Percentiles rank a stretch among this genome's conserved stretches.
These are phyloP conservation scores for Leishmania martiniquensis DNA, from an alignment of 208 protist genomes.

Conservation along the genomic window DNA sequence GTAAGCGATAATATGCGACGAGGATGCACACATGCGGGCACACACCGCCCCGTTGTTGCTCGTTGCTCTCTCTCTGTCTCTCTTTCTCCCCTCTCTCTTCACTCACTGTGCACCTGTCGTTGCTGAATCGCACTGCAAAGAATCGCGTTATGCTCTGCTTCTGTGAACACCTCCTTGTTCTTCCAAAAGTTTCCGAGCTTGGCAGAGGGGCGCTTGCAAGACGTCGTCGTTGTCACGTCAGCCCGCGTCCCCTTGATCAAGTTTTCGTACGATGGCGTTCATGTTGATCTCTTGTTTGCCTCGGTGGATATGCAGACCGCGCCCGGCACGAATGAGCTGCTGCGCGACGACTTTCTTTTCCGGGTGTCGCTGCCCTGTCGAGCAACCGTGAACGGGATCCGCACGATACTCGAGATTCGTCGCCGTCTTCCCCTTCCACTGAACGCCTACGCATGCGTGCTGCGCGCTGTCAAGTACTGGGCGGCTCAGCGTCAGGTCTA, in stretches of 20 bases:
- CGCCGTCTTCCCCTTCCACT: slow-evolving; percentile 47
- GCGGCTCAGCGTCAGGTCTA: slow-evolving; percentile 92
- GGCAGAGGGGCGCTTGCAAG: slow-evolving; percentile 27
- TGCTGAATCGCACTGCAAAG: slow-evolving; percentile 16
- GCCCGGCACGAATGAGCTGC: slow-evolving; percentile 59
- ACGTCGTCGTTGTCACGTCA: slow-evolving; percentile 61
- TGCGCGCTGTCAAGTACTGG: slow-evolving; percentile 85
- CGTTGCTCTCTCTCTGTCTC: neutral
- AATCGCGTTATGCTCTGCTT: slow-evolving; percentile 63
- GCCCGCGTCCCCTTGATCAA: slow-evolving; percentile 87
- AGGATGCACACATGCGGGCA: neutral
- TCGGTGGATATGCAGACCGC: slow-evolving; percentile 49
- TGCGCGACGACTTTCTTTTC: slow-evolving; percentile 58
- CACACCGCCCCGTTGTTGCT: neutral
- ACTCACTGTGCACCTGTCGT: neutral
- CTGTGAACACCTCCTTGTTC: slow-evolving; percentile 44
- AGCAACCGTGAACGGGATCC: slow-evolving; percentile 74
- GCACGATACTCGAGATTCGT: slow-evolving; percentile 74
- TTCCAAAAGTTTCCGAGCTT: slow-evolving; percentile 60
- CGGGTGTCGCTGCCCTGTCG: slow-evolving; percentile 57
- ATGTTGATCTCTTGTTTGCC: slow-evolving; percentile 85
- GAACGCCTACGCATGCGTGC: slow-evolving; percentile 51
- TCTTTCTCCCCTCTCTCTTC: neutral
- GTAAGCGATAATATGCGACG: neutral
- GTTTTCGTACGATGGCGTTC: slow-evolving; percentile 52